A percentile compares a stretch with the other conserved stretches of the same genome.
phyloP scores from a whole-genome alignment of 1,284 basidiomycete species.

The Fomitopsis schrenkii region DNA sequence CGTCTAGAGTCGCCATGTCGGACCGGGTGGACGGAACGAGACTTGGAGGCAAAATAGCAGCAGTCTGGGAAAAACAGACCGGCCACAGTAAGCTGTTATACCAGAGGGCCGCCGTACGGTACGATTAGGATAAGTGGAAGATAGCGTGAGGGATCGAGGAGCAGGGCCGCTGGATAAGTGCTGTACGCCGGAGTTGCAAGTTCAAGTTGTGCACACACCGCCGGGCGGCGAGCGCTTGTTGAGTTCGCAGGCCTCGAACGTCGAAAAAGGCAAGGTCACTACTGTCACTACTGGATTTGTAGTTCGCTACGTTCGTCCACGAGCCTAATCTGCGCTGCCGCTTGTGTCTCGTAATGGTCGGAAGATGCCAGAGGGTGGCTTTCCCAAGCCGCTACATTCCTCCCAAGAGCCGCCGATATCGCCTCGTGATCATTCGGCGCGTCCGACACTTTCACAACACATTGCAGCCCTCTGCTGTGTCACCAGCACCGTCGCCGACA shows the following conservation, averaged over 20 bases:
- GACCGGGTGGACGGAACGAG: no score
- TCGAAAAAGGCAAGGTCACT: background rate
- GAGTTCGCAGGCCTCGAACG: background rate
- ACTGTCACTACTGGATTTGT: background rate
- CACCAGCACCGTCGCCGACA: background rate
- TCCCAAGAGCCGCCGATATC: background rate
- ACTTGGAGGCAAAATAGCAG: no score
- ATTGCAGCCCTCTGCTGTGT: background rate
- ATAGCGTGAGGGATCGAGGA: no score
- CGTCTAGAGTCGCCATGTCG: no score
- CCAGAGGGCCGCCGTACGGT: no score
- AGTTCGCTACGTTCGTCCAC: background rate
- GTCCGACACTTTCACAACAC: background rate
- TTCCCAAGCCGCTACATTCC: background rate
- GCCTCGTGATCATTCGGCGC: background rate
- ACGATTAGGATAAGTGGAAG: no score
- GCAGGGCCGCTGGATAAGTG: no score
- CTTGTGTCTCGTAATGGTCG: background rate
- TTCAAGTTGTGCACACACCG: background rate
- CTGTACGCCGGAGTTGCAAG: no score
- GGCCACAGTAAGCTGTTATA: no score
- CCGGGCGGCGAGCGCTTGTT: background rate
- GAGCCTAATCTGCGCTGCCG: background rate
- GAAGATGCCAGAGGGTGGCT: background rate
- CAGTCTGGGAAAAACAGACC: no score